Conservation (phyloP, 2,329 filamentous ascomycete species). For the Sporothrix pseudoabietina region DNA sequence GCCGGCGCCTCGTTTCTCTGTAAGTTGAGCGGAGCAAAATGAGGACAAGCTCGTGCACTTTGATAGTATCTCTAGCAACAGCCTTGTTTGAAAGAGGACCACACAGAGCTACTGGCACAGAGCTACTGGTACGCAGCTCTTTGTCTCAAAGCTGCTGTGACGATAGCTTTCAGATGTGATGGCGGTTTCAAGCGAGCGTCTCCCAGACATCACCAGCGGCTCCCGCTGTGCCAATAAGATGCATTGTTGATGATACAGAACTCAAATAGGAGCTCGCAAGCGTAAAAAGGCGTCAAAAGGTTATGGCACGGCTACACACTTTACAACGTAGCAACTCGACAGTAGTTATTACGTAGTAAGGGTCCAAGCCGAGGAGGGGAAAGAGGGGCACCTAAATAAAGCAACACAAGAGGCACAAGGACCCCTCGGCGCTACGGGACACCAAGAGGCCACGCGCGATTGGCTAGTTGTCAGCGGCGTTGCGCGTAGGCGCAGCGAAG, state of each 20-base stretch:
- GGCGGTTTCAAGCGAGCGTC: not conserved
- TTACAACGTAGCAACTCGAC: not conserved
- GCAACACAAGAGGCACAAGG: not conserved
- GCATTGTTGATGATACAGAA: not conserved
- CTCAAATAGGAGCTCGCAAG: not conserved
- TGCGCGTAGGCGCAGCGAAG: not conserved
- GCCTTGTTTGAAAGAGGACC: not conserved
- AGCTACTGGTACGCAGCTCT: not conserved
- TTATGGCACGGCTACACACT: not conserved
- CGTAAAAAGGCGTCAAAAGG: not conserved
- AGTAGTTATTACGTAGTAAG: conserved; percentile 14
- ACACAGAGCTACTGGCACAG: not conserved
- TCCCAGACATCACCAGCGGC: not conserved
- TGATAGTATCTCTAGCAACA: not conserved
- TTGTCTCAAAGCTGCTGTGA: not conserved
- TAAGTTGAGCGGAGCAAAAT: not conserved
- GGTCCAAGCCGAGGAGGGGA: conserved; percentile 6
- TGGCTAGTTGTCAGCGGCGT: not conserved
- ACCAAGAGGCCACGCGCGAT: conserved; percentile 4
- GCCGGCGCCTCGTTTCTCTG: not conserved
- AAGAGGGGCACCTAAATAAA: not conserved
- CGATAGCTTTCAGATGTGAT: not conserved
- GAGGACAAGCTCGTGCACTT: not conserved
- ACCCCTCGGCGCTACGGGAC: conserved; percentile 11
- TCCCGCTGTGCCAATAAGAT: not conserved